Evolutionary conservation across 2,329 filamentous ascomycete species (phyloP).

Genomic region (Coniella lustricola): DNA sequence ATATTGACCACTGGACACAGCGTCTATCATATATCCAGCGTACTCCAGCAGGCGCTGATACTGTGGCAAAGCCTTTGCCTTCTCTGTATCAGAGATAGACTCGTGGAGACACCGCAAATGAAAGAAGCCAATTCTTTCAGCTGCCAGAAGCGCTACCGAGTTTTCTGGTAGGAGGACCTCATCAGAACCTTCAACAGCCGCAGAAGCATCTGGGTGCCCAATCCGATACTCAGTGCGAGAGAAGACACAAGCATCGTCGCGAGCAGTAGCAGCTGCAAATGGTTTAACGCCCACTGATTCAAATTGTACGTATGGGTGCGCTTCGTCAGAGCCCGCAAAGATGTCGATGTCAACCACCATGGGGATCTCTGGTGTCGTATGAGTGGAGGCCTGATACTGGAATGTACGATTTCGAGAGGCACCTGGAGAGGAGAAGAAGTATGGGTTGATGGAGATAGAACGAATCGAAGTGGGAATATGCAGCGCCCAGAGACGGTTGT

Average conservation of each 20-base stretch:
- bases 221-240: constrained; percentile 13
- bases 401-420: no score
- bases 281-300: constrained; percentile 16
- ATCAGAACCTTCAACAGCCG: neutral
- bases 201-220: constrained; percentile 8
- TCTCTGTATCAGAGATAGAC: constrained; percentile 18
- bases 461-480: neutral
- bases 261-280: constrained; percentile 6
- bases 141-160: constrained; percentile 5
- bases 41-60: constrained; percentile 17
- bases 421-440: neutral
- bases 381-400: no score
- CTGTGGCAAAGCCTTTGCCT: constrained; percentile 15
- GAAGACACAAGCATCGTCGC: constrained; percentile 8
- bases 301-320: constrained; percentile 8
- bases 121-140: constrained; percentile 13
- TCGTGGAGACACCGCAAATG: constrained; percentile 18
- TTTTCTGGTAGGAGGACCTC: constrained; percentile 6
- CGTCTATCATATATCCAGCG: constrained; percentile 11
- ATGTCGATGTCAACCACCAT: no score
- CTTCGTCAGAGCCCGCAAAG: no score
- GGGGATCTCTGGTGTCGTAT: no score
- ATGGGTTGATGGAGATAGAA: constrained; percentile 4
- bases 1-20: constrained; percentile 16
- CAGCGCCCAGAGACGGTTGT: neutral